Base-by-base conservation (phyloP, 78 protist species). In the Emiliania huxleyi region DNA sequence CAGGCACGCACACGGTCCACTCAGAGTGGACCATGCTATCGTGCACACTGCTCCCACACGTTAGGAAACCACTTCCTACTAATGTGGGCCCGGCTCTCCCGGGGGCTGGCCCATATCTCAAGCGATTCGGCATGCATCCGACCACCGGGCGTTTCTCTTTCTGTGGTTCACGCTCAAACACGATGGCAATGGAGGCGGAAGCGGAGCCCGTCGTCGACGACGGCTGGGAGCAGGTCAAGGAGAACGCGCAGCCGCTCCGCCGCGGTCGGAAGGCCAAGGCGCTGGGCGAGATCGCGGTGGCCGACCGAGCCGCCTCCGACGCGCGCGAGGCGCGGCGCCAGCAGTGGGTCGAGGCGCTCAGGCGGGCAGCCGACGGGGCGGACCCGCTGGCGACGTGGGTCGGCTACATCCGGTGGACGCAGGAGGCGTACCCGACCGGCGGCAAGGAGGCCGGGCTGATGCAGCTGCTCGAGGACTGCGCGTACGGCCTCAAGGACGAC, bases 371-470 rank as follows among this genome's bases (percentile, higher is more conserved):
- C 26, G 48, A 35, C 4, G 56, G n/a, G 12, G 37, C 38, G 21
- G 90, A 85, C 44, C 90, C 90, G 45, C 73, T 85, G 26, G 73
- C 2, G 43, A 37, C 19, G 48, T 85, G 90, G 90, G 4, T 26
- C n/a, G 33, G 6, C 5, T 85, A 49, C 71, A 8, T 85, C 45
- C 19, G 21, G 40, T 85, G 90, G 90, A 0, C 26, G 45, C 37
- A 85, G n/a, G 73, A 48, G 22, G 19, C 69, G 46, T 44, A 46
- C n/a, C 2, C 18, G 5, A 35, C 69, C 6, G 73, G 73, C 11
- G 90, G 45, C 26, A 33, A 15, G 26, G 40, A 8, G 38, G 0
- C 56, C 35, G 46, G 4, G 40, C 69, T 49, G 45, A 22, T 85
- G 11, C 21, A 22, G 19, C 29, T 85, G 73, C 90, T 85, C n/a